Base-by-base conservation (phyloP, 2,329 filamentous ascomycete species). In the Pyricularia grisea region DNA sequence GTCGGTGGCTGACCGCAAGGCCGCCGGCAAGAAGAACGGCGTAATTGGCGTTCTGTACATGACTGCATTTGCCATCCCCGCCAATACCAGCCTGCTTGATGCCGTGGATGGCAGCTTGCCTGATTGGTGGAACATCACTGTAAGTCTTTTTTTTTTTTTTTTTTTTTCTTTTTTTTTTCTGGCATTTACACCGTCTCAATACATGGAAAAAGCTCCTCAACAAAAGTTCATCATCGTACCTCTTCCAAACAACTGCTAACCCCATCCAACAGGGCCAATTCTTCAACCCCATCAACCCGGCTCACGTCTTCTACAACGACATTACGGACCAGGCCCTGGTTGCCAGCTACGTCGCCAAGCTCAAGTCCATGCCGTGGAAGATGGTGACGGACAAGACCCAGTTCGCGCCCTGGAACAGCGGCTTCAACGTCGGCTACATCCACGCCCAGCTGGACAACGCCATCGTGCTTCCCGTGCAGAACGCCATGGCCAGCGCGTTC, bases 391-490 rank as follows among this genome's bases (percentile, higher is more conserved):
- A 68, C 30, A 66, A 63, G 30, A 66, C 68, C 36, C 60, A 25
- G 1, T 71, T 68, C 67, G 70, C 58, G 20, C 70, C 70, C 25
- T 71, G 70, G 70, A 64, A 61, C 23, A 30, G 68, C 3, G 68
- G 68, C 28, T 65, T 71, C 17, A 66, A 70, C 36, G 65, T 67
- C n/a, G 65, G 1, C 65, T 67, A 67, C 65, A 67, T 67, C 31
- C 69, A 69, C 66, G 68, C 68, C 50, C 66, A 68, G 68, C 70
- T 67, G 50, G 70, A 70, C 20, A 67, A 70, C n/a, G 70, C 70
- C 31, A 68, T 70, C 12, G 60, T 65, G 2, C 36, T 69, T 28
- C 66, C 70, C 20, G 67, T 30, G 14, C 70, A 70, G 50, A 58
- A 68, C 12, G 42, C 17, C 2, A 68, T 70, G 61, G 68, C 70